phyloP scores from a whole-genome alignment of 257 asterid genomes.

The Vinca minor region DNA sequence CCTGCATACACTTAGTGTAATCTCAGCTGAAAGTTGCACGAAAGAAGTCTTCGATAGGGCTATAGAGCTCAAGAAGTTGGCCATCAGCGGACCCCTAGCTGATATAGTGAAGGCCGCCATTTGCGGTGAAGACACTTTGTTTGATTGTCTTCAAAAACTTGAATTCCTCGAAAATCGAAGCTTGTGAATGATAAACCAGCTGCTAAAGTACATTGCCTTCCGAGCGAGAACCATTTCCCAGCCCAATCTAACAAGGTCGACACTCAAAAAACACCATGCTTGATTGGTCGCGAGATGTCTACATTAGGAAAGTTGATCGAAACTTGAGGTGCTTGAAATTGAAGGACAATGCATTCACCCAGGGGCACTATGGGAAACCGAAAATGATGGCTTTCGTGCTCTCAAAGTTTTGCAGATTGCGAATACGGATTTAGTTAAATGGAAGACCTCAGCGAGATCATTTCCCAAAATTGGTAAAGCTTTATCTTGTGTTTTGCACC shows the following conservation, averaged over 20 bases:
- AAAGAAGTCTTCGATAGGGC: conserved; percentile 18
- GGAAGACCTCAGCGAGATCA: conserved; percentile 24
- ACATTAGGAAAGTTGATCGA: conserved; percentile 20
- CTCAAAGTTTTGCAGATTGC: conserved; percentile 29
- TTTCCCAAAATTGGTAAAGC: conserved; percentile 25
- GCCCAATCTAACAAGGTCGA: conserved; percentile 24
- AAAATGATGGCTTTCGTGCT: conserved; percentile 10
- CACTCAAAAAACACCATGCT: conserved; percentile 22
- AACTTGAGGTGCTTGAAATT: no score
- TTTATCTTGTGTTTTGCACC: no score
- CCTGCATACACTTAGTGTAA: no score
- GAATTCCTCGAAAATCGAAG: no score
- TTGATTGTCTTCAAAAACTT: conserved; percentile 5
- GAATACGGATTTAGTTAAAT: conserved; percentile 10
- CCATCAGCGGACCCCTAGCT: conserved; percentile 23
- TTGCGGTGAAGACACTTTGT: background rate
- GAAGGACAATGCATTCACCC: no score
- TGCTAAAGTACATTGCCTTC: conserved; percentile 11
- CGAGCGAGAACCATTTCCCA: conserved; percentile 19
- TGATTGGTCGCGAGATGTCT: conserved; percentile 30
- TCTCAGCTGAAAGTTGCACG: no score
- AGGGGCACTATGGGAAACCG: no score
- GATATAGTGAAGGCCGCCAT: background rate
- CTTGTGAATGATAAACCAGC: conserved; percentile 14
- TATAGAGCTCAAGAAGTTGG: conserved; percentile 19